These are phyloP conservation scores for Dipodascopsis uninucleata DNA, from an alignment of 805 yeast species.

Conservation along the genomic window DNA sequence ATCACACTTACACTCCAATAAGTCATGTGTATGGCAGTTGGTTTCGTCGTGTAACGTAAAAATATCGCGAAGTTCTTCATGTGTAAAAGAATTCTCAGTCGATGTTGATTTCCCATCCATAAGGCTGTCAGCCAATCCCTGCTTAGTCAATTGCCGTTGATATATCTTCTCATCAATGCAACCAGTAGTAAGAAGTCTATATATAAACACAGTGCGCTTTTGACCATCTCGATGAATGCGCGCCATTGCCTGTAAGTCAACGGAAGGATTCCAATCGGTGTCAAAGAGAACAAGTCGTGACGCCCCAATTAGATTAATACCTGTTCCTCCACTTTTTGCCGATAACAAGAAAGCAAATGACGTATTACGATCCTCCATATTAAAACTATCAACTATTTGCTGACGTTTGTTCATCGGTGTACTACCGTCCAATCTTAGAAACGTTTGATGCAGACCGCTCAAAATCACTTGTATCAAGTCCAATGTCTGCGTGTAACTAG, in stretches of 20 bases:
- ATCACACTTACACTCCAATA: slow-evolving; percentile 46
- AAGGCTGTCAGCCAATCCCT: slow-evolving; percentile 70
- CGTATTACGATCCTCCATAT: slow-evolving; percentile 41
- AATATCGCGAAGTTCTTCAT: slow-evolving; percentile 66
- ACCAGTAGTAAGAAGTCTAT: slow-evolving; percentile 81
- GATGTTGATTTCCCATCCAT: slow-evolving; percentile 41
- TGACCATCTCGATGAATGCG: slow-evolving; percentile 95
- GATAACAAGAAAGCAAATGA: slow-evolving; percentile 71
- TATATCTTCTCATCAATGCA: slow-evolving; percentile 90
- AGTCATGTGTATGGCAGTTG: slow-evolving; percentile 69
- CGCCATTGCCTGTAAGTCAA: slow-evolving; percentile 93
- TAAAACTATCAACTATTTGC: slow-evolving; percentile 64
- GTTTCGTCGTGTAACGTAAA: slow-evolving; percentile 56
- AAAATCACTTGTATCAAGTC: slow-evolving; percentile 66
- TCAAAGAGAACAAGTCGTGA: slow-evolving; percentile 81
- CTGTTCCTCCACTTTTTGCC: slow-evolving; percentile 91
- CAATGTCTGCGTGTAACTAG: slow-evolving; percentile 82
- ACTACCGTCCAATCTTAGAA: slow-evolving; percentile 75
- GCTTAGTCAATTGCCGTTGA: slow-evolving; percentile 85
- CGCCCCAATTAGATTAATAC: slow-evolving; percentile 86
- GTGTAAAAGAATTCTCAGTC: slow-evolving; percentile 57
- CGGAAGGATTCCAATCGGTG: slow-evolving; percentile 96
- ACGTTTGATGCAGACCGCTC: slow-evolving; percentile 47
- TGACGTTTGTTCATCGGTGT: slow-evolving; percentile 68
- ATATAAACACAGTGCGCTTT: slow-evolving; percentile 67